Evolutionary conservation across 2,329 filamentous ascomycete species (phyloP), one percentile per base, ranked within the genome.

Genomic region (Aspergillus phoenicis): DNA sequence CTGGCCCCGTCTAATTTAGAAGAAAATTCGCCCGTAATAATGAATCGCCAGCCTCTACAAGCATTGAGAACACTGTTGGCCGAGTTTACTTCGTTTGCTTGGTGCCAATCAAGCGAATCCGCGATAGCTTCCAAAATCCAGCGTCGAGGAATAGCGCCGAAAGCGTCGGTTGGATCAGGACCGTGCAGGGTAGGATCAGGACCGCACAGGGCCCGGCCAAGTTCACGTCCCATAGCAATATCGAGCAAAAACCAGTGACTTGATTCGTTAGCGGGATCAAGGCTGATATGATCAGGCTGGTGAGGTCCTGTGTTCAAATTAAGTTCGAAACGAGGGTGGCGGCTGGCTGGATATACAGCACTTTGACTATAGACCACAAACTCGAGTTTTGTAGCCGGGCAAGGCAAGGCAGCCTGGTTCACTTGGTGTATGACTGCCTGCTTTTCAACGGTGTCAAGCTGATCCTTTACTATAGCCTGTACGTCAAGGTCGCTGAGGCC

Each of bases 191-290:
- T 62, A 57, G 17, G 17, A 17, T 17, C 17, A 17, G 17, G 17
- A 17, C 17, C 17, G 17, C 17, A 1, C 17, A 17, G 17, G 17
- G 17, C 1, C 17, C 61, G 52, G 57, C 61, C 61, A 53, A 60
- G 53, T 60, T 62, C 52, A 22, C 58, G 61, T 20, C 61, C 61
- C 53, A 62, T 62, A 24, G 61, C 61, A 60, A 62, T 62, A 58
- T 62, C 61, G 24, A 62, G 57, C 52, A 62, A 54, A 51, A 62
- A 62, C 61, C 61, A 62, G 53, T 60, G 58, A 26, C 61, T 60
- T 57, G 61, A 58, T 57, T 62, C 61, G 39, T 58, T 60, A 17
- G 58, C 58, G 48, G 61, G 58, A 55, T 60, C 58, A 54, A 62
- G 57, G 48, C 52, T 60, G 38, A 62, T 58, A 55, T 62, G 55